phyloP scores from a whole-genome alignment of 73 alveolate genomes.

The Paramecium tetraurelia region DNA sequence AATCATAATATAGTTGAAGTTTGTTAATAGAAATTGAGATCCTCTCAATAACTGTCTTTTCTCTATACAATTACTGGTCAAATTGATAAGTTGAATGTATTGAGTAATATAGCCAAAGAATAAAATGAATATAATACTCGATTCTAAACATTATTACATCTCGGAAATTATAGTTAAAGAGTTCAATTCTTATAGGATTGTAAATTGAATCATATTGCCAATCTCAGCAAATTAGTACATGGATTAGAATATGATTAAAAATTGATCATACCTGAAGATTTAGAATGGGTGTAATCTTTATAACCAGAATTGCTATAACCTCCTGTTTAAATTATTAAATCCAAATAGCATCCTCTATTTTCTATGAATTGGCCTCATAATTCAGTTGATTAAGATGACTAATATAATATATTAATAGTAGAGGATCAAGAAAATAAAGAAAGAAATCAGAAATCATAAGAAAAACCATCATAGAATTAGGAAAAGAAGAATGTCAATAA shows the following conservation, averaged over 20 bases:
- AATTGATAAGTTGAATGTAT: not conserved
- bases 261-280: not conserved
- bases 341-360: not conserved
- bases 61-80: conserved; percentile 32
- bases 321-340: not conserved
- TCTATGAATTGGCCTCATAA: conserved; percentile 46
- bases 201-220: not conserved
- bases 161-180: conserved; percentile 31
- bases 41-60: conserved; percentile 22
- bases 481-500: not conserved
- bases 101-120: conserved; percentile 4
- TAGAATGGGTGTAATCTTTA: not conserved
- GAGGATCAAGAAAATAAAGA: not conserved
- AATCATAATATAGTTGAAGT: conserved; percentile 55
- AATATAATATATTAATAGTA: not conserved
- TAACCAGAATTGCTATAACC: not conserved
- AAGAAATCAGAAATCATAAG: not conserved
- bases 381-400: not conserved
- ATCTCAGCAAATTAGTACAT: not conserved
- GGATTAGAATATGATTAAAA: not conserved
- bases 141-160: not conserved
- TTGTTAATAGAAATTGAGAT: conserved; percentile 34
- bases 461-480: not conserved
- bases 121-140: not conserved
- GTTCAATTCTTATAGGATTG: not conserved